These are phyloP conservation scores for Salvia splendens DNA, from an alignment of 257 asterid species.

Conservation along the genomic window DNA sequence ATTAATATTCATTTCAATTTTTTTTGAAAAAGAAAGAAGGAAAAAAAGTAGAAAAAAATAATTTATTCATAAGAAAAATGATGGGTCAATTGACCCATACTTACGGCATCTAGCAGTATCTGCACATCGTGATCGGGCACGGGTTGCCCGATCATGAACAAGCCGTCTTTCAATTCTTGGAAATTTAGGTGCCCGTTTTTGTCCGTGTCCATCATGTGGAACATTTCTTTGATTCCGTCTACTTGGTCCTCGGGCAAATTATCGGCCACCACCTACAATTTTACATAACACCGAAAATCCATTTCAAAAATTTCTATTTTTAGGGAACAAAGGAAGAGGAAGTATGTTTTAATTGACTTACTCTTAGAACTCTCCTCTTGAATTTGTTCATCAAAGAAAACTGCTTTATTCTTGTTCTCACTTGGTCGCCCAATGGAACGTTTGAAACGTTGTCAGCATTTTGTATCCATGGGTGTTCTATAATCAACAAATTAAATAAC, in stretches of 20 bases:
- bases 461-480: conserved; percentile 72
- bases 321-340: too few relatives aligned
- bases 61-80: too few relatives aligned
- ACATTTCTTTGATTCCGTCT: conserved; percentile 57
- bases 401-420: conserved; percentile 71
- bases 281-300: not conserved
- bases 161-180: conserved; percentile 74
- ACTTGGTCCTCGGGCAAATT: conserved; percentile 72
- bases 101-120: conserved; percentile 71
- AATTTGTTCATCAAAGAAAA: conserved; percentile 86
- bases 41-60: too few relatives aligned
- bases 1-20: not conserved
- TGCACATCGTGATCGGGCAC: conserved; percentile 70
- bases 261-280: conserved; percentile 69
- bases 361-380: conserved; percentile 83
- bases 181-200: conserved; percentile 71
- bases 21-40: too few relatives aligned
- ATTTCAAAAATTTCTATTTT: too few relatives aligned
- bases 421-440: conserved; percentile 69
- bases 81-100: too few relatives aligned
- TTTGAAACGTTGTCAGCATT: conserved; percentile 65
- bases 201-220: conserved; percentile 79
- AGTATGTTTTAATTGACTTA: conserved; percentile 34
- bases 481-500: not conserved
- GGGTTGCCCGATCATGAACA: conserved; percentile 57